These are phyloP conservation scores for Boletus rufocinnamomeus DNA, from an alignment of 768 basidiomycete species.

Conservation along the genomic window DNA sequence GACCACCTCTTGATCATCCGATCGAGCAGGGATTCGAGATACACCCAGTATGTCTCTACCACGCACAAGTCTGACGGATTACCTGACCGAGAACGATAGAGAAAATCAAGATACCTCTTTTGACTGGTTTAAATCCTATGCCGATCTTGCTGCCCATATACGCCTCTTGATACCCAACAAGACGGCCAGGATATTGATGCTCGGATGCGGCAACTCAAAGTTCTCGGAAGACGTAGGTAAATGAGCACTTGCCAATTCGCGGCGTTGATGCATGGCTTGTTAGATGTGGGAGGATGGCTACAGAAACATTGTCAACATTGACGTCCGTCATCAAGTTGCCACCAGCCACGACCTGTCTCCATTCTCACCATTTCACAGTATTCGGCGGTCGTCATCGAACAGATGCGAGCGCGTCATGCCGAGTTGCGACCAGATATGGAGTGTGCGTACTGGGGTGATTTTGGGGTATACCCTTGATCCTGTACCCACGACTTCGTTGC, in stretches of 20 bases:
- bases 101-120: conserved; percentile 61
- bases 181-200: conserved; percentile 65
- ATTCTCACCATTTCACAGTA: conserved; percentile 48
- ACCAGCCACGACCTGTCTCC: not conserved
- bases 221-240: conserved; percentile 68
- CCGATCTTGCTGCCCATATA: conserved; percentile 64
- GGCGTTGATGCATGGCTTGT: conserved; percentile 6
- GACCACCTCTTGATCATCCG: not conserved
- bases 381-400: conserved; percentile 70
- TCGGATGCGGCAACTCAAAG: conserved; percentile 84
- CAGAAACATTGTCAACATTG: conserved; percentile 74
- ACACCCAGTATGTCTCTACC: conserved; percentile 52
- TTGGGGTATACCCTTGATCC: not conserved
- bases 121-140: conserved; percentile 88
- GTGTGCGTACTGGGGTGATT: conserved; percentile 44
- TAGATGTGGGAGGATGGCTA: conserved; percentile 92
- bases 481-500: not conserved
- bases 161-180: conserved; percentile 64
- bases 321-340: conserved; percentile 46
- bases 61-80: not conserved
- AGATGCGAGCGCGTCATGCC: conserved; percentile 63
- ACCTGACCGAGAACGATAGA: conserved; percentile 37
- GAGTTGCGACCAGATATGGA: conserved; percentile 62
- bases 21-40: conserved; percentile 62
- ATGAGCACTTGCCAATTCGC: not conserved